phyloP scores from a whole-genome alignment of 2,329 filamentous ascomycete genomes.

The Paecilomyces dactylethromorphus region DNA sequence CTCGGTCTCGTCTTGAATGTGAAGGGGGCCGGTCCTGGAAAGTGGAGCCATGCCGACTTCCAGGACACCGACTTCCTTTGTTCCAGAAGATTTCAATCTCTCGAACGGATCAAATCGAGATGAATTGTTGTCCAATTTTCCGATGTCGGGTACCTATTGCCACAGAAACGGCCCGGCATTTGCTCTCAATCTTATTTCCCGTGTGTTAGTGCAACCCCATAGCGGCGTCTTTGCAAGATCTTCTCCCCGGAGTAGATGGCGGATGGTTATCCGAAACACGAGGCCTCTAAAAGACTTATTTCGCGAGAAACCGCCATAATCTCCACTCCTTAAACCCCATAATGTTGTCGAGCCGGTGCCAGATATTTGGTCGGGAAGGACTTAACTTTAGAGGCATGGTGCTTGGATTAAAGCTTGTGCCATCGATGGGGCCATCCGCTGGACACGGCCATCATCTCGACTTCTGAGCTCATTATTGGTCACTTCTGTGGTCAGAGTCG shows the following conservation, averaged over 20 bases:
- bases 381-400: neutral
- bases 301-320: neutral
- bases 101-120: no score
- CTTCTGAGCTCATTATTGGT: neutral
- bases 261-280: neutral
- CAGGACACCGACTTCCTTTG: no score
- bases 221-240: neutral
- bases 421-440: neutral
- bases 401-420: neutral
- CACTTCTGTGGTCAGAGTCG: neutral
- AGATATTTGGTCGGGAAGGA: neutral
- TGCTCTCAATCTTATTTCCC: no score
- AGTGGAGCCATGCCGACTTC: no score
- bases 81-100: no score
- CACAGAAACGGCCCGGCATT: no score
- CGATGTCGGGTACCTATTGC: no score
- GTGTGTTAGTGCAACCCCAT: no score
- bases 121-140: no score
- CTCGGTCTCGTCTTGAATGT: no score
- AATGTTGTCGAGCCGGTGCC: neutral
- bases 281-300: neutral
- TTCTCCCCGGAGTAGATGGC: neutral
- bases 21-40: no score
- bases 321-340: neutral
- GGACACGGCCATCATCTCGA: neutral